Evolutionary conservation across 2,329 filamentous ascomycete genomes (phyloP), one percentile per base, ranked within the genome.

Genomic region (Rhexocercosporidium sp.): DNA sequence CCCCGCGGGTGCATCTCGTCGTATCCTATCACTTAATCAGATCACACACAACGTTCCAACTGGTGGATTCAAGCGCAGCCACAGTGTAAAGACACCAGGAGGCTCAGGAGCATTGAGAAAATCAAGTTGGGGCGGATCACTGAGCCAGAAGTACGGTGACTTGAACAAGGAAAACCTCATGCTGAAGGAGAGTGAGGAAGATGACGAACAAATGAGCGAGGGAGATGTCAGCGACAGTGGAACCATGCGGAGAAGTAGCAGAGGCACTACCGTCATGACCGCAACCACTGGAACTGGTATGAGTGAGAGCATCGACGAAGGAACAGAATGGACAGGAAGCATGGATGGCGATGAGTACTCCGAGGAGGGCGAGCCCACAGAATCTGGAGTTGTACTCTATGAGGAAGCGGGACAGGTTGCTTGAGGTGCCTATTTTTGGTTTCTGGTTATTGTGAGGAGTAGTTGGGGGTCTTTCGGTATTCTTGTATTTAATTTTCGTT

Each of bases 11-110:
- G 75, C 85, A 80, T 85, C 89, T 77, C 87, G 95, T 47, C 89
- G 96, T 59, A 97, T 98, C 75, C 86, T 96, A 67, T 97, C 93
- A 60, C 87, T 98, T 41, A 96, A 91, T 77, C 93, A 97, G 79
- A 96, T 98, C 73, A 92, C 88, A 63, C 90, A 90, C 77, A 95
- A 96, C 75, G 83, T 87, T 39, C 77, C 65, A 75, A 82, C 80
- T 8, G 85, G 87, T 22, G 88, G 87, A 56, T 83, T 97, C 71
- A 91, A 90, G 81, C 86, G 92, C 68, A 94, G 91, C 77, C 91
- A 94, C 77, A 94, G 91, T 66, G 91, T 93, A 71, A 90, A 92
- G 73, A 88, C 87, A 25, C 84, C 88, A 31, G 81, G 80, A 39
- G 80, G 79, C 12, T 76, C 77, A 1, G 82, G 83, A 29, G 81